Conservation (phyloP, 2,329 filamentous ascomycete genomes). For the Neofusicoccum kwambonambiense region DNA sequence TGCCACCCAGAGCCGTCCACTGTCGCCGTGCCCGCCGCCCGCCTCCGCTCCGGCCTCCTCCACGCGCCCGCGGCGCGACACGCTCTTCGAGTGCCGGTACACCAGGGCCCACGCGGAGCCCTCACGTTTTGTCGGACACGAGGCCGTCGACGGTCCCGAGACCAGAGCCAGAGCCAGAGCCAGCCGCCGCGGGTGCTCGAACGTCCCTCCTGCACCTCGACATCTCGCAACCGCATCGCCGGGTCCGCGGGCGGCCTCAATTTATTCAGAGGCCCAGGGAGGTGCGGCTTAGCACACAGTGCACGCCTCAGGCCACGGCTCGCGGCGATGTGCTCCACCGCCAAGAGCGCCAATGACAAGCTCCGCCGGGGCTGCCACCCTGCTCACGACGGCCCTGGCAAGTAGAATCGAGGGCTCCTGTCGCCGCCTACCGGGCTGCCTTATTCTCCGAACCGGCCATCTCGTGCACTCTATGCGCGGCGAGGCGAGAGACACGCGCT, state of each 20-base stretch:
- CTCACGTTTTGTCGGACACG: slow-evolving; percentile 16
- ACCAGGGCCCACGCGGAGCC: slow-evolving; percentile 15
- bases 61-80: slow-evolving; percentile 7
- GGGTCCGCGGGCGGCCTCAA: not conserved
- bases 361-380: not conserved
- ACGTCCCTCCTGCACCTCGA: not conserved
- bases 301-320: not conserved
- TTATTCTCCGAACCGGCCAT: slow-evolving; percentile 3
- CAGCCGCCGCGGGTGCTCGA: not conserved
- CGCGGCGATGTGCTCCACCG: not conserved
- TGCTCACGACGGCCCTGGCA: not conserved
- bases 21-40: not conserved
- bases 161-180: not conserved
- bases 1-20: slow-evolving; percentile 1
- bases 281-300: not conserved
- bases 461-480: not conserved
- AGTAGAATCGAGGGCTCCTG: not conserved
- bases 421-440: not conserved
- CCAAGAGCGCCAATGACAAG: slow-evolving; percentile 6
- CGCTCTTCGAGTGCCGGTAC: slow-evolving; percentile 6
- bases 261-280: not conserved
- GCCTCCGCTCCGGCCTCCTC: slow-evolving; percentile 7
- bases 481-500: not conserved
- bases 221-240: slow-evolving; percentile 14
- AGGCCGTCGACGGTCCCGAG: slow-evolving; percentile 12